Conservation (phyloP, 176 grass and related monocot species). For the Eragrostis curvula region DNA sequence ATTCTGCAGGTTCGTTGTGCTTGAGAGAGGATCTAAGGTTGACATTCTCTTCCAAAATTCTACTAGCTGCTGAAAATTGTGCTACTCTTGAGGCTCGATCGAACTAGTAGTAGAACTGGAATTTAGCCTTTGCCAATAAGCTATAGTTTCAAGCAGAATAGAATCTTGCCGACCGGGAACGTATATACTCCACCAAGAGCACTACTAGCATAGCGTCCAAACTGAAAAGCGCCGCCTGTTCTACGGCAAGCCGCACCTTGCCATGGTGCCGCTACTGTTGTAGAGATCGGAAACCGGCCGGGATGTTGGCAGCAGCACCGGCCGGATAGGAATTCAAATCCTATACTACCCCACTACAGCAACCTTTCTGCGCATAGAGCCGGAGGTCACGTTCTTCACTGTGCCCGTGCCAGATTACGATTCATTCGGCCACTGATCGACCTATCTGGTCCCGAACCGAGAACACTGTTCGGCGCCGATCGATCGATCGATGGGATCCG, state of each 20-base stretch:
- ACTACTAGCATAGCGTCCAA: neutral
- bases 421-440: no score
- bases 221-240: neutral
- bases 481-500: neutral
- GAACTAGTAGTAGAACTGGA: no score
- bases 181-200: neutral
- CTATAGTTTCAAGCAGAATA: neutral
- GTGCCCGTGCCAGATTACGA: neutral
- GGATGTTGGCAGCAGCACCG: neutral
- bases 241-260: neutral
- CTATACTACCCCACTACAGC: neutral
- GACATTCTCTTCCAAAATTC: neutral
- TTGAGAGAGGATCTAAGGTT: neutral
- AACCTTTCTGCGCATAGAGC: neutral
- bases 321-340: neutral
- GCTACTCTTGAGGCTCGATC: neutral
- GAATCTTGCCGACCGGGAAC: neutral
- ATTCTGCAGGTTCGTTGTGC: neutral
- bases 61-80: neutral
- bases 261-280: neutral
- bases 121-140: neutral
- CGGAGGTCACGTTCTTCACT: constrained; percentile 25
- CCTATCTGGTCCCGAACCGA: neutral
- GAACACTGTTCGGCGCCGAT: neutral
- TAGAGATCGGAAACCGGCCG: neutral